These are phyloP conservation scores for Solanum medicagineum DNA, from an alignment of 257 asterid genomes.

Conservation along the genomic window DNA sequence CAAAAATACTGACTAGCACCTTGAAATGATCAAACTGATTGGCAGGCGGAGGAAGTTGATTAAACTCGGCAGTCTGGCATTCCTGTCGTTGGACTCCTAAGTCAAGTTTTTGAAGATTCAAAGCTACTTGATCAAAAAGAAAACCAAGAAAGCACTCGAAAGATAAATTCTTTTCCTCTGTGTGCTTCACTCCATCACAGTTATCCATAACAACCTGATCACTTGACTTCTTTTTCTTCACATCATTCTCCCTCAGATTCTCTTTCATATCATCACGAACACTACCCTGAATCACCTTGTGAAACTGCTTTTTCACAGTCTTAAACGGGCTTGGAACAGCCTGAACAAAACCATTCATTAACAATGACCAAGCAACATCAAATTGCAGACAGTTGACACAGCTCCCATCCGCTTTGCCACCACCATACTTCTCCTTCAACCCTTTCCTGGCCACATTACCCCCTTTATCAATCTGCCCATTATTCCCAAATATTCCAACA, in stretches of 20 bases:
- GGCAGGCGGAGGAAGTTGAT: conserved; percentile 11
- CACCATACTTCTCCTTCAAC: conserved; percentile 45
- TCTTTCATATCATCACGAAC: conserved; percentile 8
- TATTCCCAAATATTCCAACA: conserved; percentile 44
- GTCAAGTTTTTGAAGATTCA: conserved; percentile 55
- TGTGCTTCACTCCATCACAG: conserved; percentile 12
- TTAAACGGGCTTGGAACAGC: conserved; percentile 59
- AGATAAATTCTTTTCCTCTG: conserved; percentile 44
- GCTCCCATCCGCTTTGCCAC: conserved; percentile 27
- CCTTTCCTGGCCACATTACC: conserved; percentile 33
- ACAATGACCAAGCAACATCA: conserved; percentile 48
- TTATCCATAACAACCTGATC: neutral
- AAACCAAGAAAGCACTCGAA: conserved; percentile 62
- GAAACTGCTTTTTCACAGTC: conserved; percentile 40
- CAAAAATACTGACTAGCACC: conserved; percentile 46
- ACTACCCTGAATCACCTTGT: conserved; percentile 20
- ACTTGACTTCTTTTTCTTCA: conserved; percentile 21
- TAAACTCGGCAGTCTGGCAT: conserved; percentile 16
- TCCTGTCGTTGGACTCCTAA: conserved; percentile 32
- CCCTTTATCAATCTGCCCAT: conserved; percentile 14
- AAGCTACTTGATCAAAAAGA: conserved; percentile 56
- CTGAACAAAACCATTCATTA: conserved; percentile 60
- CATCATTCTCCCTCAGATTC: conserved; percentile 12
- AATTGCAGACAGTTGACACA: conserved; percentile 53
- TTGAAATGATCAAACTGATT: conserved; percentile 47